Evolutionary conservation across 805 yeast species (phyloP).

Genomic region (Saccharomycopsis selenospora): DNA sequence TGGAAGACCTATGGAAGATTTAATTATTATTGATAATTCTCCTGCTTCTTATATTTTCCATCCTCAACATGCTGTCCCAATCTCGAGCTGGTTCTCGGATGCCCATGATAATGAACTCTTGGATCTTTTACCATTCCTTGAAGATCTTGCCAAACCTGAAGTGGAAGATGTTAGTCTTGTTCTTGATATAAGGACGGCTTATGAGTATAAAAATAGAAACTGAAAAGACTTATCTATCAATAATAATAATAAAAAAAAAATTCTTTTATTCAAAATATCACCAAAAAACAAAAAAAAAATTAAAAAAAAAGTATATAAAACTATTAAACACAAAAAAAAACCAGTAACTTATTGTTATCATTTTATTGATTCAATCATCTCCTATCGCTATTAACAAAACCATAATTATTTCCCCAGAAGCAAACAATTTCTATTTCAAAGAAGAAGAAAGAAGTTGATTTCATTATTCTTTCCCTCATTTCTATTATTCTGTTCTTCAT

Average conservation of each 20-base stretch:
- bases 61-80: slow-evolving; percentile 96
- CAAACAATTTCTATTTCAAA: too few species aligned
- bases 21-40: slow-evolving; percentile 90
- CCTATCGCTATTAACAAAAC: too few species aligned
- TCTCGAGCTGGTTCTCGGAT: slow-evolving; percentile 97
- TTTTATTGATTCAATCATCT: too few species aligned
- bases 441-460: too few species aligned
- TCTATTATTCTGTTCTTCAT: too few species aligned
- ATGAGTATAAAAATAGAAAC: background rate
- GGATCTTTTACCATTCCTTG: slow-evolving; percentile 84
- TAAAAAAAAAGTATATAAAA: too few species aligned
- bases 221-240: background rate
- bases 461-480: too few species aligned
- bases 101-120: slow-evolving; percentile 92
- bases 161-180: slow-evolving; percentile 85
- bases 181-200: slow-evolving; percentile 59
- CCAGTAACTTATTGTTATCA: too few species aligned
- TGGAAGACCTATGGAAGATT: slow-evolving; percentile 82
- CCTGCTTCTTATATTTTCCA: slow-evolving; percentile 98
- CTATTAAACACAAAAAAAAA: too few species aligned
- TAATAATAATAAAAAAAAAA: background rate
- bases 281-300: too few species aligned
- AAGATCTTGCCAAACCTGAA: slow-evolving; percentile 63
- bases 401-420: too few species aligned
- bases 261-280: too few species aligned